phyloP scores from a whole-genome alignment of 2,329 filamentous ascomycete genomes.

The Arthrinium phaeospermum region DNA sequence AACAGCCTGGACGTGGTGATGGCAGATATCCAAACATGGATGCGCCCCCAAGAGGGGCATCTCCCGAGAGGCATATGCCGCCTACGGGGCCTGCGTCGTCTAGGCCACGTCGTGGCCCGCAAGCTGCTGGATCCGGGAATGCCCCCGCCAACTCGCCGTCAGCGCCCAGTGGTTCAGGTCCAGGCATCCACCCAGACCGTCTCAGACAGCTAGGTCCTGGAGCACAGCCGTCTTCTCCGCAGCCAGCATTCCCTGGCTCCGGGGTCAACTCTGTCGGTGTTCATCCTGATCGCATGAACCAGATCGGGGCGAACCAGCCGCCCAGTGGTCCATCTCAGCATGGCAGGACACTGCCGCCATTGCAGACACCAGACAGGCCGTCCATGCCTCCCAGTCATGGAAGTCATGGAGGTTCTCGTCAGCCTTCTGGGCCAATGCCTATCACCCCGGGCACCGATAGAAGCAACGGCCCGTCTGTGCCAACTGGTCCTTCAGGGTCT shows the following conservation, averaged over 20 bases:
- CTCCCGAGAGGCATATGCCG: conserved; percentile 55
- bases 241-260: conserved; percentile 32
- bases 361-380: conserved; percentile 41
- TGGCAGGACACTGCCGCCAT: conserved; percentile 36
- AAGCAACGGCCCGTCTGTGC: conserved; percentile 36
- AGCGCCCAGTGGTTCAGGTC: conserved; percentile 29
- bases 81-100: conserved; percentile 60
- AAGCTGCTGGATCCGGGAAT: conserved; percentile 30
- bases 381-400: conserved; percentile 33
- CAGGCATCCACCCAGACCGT: conserved; percentile 40
- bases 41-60: conserved; percentile 44
- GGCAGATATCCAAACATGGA: conserved; percentile 49
- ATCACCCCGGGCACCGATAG: conserved; percentile 31
- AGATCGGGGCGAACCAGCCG: conserved; percentile 38
- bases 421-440: conserved; percentile 30
- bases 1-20: conserved; percentile 47
- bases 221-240: conserved; percentile 26
- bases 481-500: conserved; percentile 40
- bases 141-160: conserved; percentile 34
- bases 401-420: conserved; percentile 34
- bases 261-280: conserved; percentile 34
- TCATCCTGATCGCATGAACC: conserved; percentile 51
- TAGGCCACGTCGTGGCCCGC: conserved; percentile 50
- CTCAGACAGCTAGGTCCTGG: conserved; percentile 35
- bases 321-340: conserved; percentile 33